Percentiles rank a stretch among this genome's conserved stretches.
Evolutionary conservation across 768 basidiomycete species (phyloP).

Genomic region (Kwoniella europaea): DNA sequence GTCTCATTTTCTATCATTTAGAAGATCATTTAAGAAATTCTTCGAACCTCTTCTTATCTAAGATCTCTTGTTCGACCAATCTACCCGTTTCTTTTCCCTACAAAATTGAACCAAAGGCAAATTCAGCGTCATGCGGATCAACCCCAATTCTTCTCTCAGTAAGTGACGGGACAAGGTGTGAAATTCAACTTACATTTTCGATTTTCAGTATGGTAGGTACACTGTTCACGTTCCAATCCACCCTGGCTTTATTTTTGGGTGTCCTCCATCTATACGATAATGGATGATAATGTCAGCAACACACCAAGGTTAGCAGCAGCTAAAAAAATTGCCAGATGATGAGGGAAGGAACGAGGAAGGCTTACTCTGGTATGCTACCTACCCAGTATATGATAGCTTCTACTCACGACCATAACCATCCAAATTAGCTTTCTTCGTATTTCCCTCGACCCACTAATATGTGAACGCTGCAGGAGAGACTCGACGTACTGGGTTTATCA

Average conservation of each 20-base stretch:
- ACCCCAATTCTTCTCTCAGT: no score
- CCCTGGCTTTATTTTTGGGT: conserved; percentile 47
- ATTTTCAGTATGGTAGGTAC: conserved; percentile 54
- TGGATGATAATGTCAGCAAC: no score
- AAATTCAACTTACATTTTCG: conserved; percentile 34
- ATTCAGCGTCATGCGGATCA: no score
- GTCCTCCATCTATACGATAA: conserved; percentile 40
- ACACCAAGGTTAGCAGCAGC: no score
- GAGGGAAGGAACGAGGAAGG: no score
- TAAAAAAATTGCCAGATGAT: no score
- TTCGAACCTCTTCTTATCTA: conserved; percentile 51
- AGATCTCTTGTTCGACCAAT: conserved; percentile 80
- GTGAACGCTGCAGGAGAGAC: background rate
- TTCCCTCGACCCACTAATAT: no score
- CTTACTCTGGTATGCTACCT: conserved; percentile 45
- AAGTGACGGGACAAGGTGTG: no score
- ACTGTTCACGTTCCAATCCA: conserved; percentile 47
- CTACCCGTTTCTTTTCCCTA: conserved; percentile 54
- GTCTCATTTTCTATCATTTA: no score
- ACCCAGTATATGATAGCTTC: conserved; percentile 55
- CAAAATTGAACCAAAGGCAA: no score
- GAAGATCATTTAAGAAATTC: conserved; percentile 22
- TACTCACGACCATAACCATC: conserved; percentile 2
- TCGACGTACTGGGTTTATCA: conserved; percentile 49
- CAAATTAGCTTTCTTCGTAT: no score